Conservation (phyloP, 1,284 basidiomycete genomes). For the Fomitopsis pinicola region DNA sequence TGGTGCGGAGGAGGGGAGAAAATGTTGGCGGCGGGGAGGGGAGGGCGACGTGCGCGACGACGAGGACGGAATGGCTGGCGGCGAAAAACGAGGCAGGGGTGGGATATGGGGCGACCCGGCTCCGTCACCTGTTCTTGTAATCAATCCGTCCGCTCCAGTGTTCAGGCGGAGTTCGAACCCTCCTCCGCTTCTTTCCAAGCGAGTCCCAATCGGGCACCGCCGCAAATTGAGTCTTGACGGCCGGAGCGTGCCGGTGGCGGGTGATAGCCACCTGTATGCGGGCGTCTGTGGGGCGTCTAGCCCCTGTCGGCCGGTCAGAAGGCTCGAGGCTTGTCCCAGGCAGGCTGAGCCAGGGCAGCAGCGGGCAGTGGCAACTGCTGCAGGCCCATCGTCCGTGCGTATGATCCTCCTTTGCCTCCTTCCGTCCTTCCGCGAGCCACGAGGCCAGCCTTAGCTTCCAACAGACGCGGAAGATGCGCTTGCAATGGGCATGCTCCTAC, state of each 20-base stretch:
- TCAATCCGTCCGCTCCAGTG: constrained; percentile 10
- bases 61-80: constrained; percentile 15
- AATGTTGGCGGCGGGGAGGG: constrained; percentile 22
- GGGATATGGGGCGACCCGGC: constrained; percentile 19
- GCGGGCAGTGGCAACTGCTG: neutral
- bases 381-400: neutral
- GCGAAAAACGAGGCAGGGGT: constrained; percentile 25
- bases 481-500: neutral
- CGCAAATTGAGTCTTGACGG: neutral
- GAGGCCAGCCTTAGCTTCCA: constrained; percentile 1
- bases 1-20: constrained; percentile 28
- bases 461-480: constrained; percentile 2
- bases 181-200: neutral
- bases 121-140: constrained; percentile 17
- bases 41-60: constrained; percentile 25
- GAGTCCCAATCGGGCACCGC: neutral
- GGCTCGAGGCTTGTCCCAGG: neutral
- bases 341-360: neutral
- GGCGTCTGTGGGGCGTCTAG: neutral
- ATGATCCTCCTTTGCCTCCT: constrained; percentile 1
- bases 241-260: neutral
- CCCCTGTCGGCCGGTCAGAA: constrained; percentile 2
- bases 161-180: constrained; percentile 4
- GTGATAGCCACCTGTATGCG: neutral
- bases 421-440: constrained; percentile 3